A percentile compares a stretch with the other conserved stretches of the same genome.
These are phyloP conservation scores for Yarrowia bubula DNA, from an alignment of 805 yeast species.

Conservation along the genomic window DNA sequence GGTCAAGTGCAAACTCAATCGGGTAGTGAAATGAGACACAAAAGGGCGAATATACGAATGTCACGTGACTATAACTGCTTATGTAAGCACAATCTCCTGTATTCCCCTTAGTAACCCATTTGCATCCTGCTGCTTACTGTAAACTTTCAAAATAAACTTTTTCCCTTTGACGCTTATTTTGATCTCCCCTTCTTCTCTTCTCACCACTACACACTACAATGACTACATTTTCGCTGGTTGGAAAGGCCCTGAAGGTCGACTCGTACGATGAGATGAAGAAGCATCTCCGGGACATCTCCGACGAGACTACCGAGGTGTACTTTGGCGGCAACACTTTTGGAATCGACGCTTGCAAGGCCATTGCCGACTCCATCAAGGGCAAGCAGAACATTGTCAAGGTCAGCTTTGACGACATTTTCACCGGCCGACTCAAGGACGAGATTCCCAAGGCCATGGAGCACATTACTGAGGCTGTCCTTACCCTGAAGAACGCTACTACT, in stretches of 20 bases:
- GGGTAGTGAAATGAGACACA: not conserved
- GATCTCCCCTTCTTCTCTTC: no score
- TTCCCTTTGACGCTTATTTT: no score
- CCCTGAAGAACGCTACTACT: constrained; percentile 65
- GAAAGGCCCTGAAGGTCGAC: constrained; percentile 75
- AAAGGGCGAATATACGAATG: not conserved
- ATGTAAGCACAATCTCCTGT: no score
- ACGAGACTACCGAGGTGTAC: constrained; percentile 57
- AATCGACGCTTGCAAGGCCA: constrained; percentile 73
- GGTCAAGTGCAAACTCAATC: constrained; percentile 12
- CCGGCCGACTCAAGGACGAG: constrained; percentile 92
- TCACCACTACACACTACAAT: not conserved
- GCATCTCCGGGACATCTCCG: constrained; percentile 55
- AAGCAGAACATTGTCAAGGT: constrained; percentile 31
- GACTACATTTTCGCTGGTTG: constrained; percentile 53
- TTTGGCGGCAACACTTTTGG: constrained; percentile 94
- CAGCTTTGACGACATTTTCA: constrained; percentile 80
- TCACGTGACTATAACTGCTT: not conserved
- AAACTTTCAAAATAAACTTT: not conserved
- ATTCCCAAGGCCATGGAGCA: constrained; percentile 78
- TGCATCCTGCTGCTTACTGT: no score
- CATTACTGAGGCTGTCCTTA: constrained; percentile 69
- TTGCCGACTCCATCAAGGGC: constrained; percentile 55
- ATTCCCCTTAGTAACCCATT: no score
- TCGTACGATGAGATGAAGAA: constrained; percentile 68